Conservation (phyloP, 768 basidiomycete species). For the Hebeloma cylindrosporum region DNA sequence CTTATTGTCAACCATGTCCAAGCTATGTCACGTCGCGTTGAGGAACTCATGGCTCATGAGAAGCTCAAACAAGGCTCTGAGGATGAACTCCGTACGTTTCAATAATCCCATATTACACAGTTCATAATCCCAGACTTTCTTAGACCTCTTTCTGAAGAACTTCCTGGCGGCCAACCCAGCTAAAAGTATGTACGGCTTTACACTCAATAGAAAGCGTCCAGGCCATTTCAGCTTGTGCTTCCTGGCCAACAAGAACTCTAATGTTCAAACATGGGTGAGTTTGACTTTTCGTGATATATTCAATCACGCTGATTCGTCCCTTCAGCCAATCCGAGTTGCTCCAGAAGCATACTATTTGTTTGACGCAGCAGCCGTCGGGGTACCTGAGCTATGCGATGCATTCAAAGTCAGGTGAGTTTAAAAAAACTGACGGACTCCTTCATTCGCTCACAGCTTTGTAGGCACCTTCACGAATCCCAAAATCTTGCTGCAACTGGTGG, state of each 20-base stretch:
- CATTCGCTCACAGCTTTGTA: conserved; percentile 29
- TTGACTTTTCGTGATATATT: background rate
- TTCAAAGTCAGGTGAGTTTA: conserved; percentile 81
- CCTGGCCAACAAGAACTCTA: conserved; percentile 86
- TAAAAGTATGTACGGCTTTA: conserved; percentile 95
- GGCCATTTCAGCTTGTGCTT: conserved; percentile 95
- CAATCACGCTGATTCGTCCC: conserved; percentile 10
- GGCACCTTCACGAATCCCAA: conserved; percentile 81
- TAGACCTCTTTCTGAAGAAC: conserved; percentile 86
- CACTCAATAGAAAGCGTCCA: conserved; percentile 82
- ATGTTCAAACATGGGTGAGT: conserved; percentile 89
- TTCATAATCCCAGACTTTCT: conserved; percentile 6
- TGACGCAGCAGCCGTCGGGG: conserved; percentile 86
- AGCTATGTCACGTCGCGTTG: conserved; percentile 89
- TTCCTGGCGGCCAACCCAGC: conserved; percentile 91
- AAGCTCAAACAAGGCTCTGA: conserved; percentile 90
- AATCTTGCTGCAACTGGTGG: conserved; percentile 56
- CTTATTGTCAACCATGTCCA: conserved; percentile 96
- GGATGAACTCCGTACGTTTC: conserved; percentile 84
- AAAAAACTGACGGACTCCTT: background rate
- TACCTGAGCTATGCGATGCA: conserved; percentile 92
- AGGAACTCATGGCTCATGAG: conserved; percentile 93
- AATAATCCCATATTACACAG: conserved; percentile 1
- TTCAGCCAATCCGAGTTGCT: conserved; percentile 82
- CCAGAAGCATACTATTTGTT: conserved; percentile 90